Base-by-base conservation (phyloP, 108 stramenopile genomes). In the Discostella stelligeroides region DNA sequence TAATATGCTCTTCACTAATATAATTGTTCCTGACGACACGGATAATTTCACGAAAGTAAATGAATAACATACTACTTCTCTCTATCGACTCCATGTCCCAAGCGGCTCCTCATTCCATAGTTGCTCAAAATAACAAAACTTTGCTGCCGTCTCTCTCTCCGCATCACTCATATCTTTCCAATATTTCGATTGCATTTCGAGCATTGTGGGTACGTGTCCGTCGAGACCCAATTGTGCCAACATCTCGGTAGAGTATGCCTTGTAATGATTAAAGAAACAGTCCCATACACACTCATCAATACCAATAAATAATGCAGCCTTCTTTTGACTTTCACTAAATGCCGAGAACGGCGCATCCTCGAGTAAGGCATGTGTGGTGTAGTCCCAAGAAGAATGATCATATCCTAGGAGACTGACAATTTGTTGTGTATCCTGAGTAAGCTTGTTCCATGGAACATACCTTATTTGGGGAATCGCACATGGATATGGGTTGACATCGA, bases 211-310 rank as follows among this genome's bases (percentile, higher is more conserved):
- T 34, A 34, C 34, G 6, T 34, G 34, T 34, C 34, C 34, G 17
- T 24, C 15, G 18, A 50, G 24, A 50, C 7, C 24, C 9, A 50
- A 20, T 50, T 15, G 18, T 50, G 8, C 49, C 20, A 18, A 50
- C 17, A 18, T 18, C 4, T 24, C 24, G 7, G 24, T 53, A 53
- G 10, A 13, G 27, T 53, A 53, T 25, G 34, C 34, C 34, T 34
- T 34, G 34, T 53, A 24, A 53, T 25, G 51, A 25, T 53, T 53
- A 6, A 53, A 27, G 51, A 53, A 53, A 23, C 51, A 53, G 27
- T 53, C 51, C 51, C 51, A 53, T n/a, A 53, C 24, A 53, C 27
- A 27, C 21, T 53, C 51, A 25, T 53, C 51, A 14, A 53, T 53
- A 11, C 51, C 51, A 25, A 53, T 24, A 24, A 53, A 27, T 11